Base-by-base conservation (phyloP, 208 protist species). In the Vickermania ingenoplastis region DNA sequence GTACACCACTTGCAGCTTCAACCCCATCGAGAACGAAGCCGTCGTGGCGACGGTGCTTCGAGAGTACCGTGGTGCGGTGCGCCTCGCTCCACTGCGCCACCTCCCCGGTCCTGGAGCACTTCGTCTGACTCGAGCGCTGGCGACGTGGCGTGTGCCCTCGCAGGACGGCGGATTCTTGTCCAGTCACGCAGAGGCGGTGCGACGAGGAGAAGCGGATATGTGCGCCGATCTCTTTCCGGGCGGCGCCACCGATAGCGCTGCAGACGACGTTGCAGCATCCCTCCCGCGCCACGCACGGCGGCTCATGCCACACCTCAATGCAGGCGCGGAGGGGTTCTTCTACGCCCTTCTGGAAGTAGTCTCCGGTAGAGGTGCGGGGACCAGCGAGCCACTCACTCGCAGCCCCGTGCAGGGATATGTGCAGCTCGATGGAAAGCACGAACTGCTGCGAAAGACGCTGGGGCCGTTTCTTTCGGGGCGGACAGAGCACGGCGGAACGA, bases 11-110 rank as follows among this genome's bases (percentile, higher is more conserved):
- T 99, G 97, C 70, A 96, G 91, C 4, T 64, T 98, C 14, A 98
- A 98, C 65, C 97, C 97, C n/a, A 62, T 98, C 28, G 96, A 98
- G 75, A 94, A 98, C 62, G 96, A 98, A 76, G 94, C 94, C 3
- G 94, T 98, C 2, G 81, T 98, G 25, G 77, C 85, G 21, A 70
- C 86, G 21, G 72, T 91, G 45, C 51, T 96, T 52, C 71, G 65
- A 0, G 77, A 73, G 48, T 64, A 25, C 55, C 58, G 54, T 1
- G 76, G 63, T 11, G 41, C 53, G 11, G 68, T 84, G 54, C 71
- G 79, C 63, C 63, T 91, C n/a, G 67, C 81, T 25, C 41, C 61
- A 0, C 78, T 73, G 3, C 51, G 4, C 3, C 59, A 1, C 27
- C 50, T 57, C 24, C 31, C 1, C 36, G 29, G 30, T 54, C 21